A percentile compares a stretch with the other conserved stretches of the same genome.
phyloP scores from a whole-genome alignment of 306 rosid species.

The Erythrophleum fordii region DNA sequence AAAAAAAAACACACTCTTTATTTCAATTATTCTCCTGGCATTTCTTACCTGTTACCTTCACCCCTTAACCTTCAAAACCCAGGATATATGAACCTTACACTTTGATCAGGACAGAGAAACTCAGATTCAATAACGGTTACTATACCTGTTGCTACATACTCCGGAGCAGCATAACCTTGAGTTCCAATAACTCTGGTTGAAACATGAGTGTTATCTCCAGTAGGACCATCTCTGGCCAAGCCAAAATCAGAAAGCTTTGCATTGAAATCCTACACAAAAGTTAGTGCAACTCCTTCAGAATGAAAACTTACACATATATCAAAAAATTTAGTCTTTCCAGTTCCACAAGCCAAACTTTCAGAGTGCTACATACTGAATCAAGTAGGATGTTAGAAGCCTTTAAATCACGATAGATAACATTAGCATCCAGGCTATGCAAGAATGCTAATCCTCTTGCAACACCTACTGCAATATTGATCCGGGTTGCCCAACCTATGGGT shows the following conservation, averaged over 20 bases:
- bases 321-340: constrained; percentile 8
- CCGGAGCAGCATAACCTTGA: constrained; percentile 97
- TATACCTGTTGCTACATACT: constrained; percentile 91
- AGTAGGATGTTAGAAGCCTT: constrained; percentile 94
- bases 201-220: constrained; percentile 93
- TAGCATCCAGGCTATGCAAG: constrained; percentile 71
- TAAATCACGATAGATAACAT: constrained; percentile 85
- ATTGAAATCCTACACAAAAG: constrained; percentile 71
- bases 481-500: constrained; percentile 74
- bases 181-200: constrained; percentile 93
- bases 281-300: constrained; percentile 34
- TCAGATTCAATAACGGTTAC: background rate
- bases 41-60: background rate
- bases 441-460: constrained; percentile 79
- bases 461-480: constrained; percentile 72
- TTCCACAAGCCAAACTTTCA: constrained; percentile 18
- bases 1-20: background rate
- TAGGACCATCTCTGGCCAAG: constrained; percentile 96
- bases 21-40: background rate
- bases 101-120: constrained; percentile 17
- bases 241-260: constrained; percentile 93
- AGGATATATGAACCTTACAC: background rate
- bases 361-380: constrained; percentile 65
- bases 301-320: constrained; percentile 9
- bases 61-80: background rate